Conservation (phyloP, 2,329 filamentous ascomycete species). For the Diaporthe helianthi region DNA sequence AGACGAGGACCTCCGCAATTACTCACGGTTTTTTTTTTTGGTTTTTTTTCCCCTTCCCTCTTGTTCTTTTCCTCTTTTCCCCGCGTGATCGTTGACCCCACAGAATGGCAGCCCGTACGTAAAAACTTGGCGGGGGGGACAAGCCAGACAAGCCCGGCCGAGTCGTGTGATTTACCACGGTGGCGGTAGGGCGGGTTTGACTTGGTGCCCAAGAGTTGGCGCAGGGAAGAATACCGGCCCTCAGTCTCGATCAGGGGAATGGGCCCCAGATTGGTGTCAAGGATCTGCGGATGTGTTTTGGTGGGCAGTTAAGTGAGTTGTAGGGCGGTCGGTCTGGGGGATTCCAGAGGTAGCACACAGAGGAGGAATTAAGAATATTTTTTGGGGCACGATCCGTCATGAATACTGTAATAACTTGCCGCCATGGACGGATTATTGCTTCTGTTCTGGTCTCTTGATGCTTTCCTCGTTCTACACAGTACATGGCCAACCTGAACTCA, state of each 20-base stretch:
- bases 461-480: slow-evolving; percentile 1
- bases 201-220: slow-evolving; percentile 24
- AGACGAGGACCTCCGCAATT: slow-evolving; percentile 17
- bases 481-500: neutral
- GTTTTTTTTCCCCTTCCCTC: too few relatives aligned
- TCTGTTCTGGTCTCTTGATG: neutral
- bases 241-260: slow-evolving; percentile 23
- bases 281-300: neutral
- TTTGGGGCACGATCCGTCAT: slow-evolving; percentile 10
- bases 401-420: neutral
- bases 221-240: neutral
- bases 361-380: too few relatives aligned
- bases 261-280: neutral
- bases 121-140: slow-evolving; percentile 12
- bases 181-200: slow-evolving; percentile 1
- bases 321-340: slow-evolving; percentile 3
- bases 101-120: slow-evolving; percentile 9
- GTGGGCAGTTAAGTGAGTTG: neutral
- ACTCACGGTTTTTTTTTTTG: slow-evolving; percentile 12
- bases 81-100: neutral
- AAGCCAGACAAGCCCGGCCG: neutral
- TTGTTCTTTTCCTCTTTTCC: neutral
- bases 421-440: neutral
- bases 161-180: slow-evolving; percentile 23
- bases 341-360: slow-evolving; percentile 2